These are phyloP conservation scores for Microcos paniculata DNA, from an alignment of 345 rosid species.

Conservation along the genomic window DNA sequence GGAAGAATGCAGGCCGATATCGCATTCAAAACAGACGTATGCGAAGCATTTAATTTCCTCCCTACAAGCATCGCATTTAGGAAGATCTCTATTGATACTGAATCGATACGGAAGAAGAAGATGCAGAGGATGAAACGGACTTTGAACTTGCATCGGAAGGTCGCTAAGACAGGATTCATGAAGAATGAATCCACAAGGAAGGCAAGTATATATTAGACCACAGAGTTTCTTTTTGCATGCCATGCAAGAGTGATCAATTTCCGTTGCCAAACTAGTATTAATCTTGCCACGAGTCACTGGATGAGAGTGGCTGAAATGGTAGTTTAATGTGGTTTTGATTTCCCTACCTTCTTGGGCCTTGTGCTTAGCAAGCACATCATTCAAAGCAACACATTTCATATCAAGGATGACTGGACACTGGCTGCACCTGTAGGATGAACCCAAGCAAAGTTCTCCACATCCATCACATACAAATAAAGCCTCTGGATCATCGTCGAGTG, in stretches of 20 bases:
- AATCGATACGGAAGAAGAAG: not conserved
- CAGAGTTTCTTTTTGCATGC: not conserved
- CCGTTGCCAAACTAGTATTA: not conserved
- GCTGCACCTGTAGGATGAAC: too few relatives aligned
- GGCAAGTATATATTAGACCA: not conserved
- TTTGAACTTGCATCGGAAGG: not conserved
- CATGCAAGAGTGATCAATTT: not conserved
- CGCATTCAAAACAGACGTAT: not conserved
- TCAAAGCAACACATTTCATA: too few relatives aligned
- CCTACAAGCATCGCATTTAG: not conserved
- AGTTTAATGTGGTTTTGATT: too few relatives aligned
- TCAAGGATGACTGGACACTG: too few relatives aligned
- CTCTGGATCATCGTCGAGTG: too few relatives aligned
- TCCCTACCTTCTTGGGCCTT: too few relatives aligned
- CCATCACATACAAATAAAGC: too few relatives aligned
- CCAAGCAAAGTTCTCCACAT: too few relatives aligned
- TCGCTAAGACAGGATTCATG: not conserved
- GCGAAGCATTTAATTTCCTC: rapidly evolving
- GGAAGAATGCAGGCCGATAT: rapidly evolving
- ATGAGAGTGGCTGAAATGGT: too few relatives aligned
- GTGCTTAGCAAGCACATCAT: too few relatives aligned
- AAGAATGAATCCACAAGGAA: not conserved
- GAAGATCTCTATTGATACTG: too few relatives aligned
- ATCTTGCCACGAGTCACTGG: too few relatives aligned
- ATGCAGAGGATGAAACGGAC: not conserved